phyloP scores from a whole-genome alignment of 1,139 yeast genomes.

The Maudiozyma humilis region DNA sequence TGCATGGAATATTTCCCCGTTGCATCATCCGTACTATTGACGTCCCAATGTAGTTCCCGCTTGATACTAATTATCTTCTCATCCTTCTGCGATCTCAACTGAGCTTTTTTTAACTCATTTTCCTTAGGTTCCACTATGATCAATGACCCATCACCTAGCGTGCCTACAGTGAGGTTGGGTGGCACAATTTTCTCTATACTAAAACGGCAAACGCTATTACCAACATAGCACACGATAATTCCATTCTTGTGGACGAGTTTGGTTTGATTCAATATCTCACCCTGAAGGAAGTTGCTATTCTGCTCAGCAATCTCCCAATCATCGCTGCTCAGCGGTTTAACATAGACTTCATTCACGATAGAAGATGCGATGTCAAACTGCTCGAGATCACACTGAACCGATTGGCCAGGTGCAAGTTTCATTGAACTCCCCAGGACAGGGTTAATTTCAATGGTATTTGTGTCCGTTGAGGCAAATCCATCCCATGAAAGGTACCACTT shows the following conservation, averaged over 20 bases:
- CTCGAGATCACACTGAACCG: slow-evolving; percentile 33
- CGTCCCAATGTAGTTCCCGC: slow-evolving; percentile 5
- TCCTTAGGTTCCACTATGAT: slow-evolving; percentile 77
- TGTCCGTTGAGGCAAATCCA: slow-evolving; percentile 44
- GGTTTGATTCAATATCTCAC: slow-evolving; percentile 67
- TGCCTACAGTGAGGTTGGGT: slow-evolving; percentile 38
- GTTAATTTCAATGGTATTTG: slow-evolving; percentile 45
- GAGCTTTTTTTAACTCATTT: slow-evolving; percentile 33
- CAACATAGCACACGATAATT: slow-evolving; percentile 62
- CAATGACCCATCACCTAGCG: slow-evolving; percentile 65
- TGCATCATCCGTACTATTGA: background rate
- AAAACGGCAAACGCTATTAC: slow-evolving; percentile 56
- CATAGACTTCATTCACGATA: slow-evolving; percentile 51
- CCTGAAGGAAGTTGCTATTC: slow-evolving; percentile 72
- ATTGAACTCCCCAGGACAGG: slow-evolving; percentile 43
- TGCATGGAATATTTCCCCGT: background rate
- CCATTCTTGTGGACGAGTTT: slow-evolving; percentile 63
- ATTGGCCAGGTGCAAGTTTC: slow-evolving; percentile 34
- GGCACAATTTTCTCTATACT: slow-evolving; percentile 58
- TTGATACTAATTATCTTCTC: background rate
- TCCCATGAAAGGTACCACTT: slow-evolving; percentile 66
- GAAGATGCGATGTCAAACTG: slow-evolving; percentile 39
- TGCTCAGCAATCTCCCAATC: slow-evolving; percentile 92
- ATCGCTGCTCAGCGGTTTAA: slow-evolving; percentile 68
- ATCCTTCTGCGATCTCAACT: slow-evolving; percentile 3